Percentiles rank a stretch among this genome's conserved stretches.
Evolutionary conservation across 1,284 basidiomycete species (phyloP).

Genomic region (Rhodotorula sp.): DNA sequence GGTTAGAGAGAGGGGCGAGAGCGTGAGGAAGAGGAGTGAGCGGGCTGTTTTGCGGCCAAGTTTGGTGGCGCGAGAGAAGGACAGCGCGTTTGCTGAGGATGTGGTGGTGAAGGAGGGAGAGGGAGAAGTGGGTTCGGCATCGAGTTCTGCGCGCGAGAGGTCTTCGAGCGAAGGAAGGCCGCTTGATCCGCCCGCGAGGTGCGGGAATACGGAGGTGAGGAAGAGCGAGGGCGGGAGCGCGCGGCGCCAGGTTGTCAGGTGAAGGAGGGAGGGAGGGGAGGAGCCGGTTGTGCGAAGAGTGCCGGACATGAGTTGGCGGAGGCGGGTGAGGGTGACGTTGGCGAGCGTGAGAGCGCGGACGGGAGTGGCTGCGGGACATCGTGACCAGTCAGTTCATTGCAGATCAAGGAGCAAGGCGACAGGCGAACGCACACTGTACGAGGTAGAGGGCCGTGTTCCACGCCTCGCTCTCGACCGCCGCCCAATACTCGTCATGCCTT

Average conservation of each 20-base stretch:
- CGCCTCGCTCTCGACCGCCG: slow-evolving; percentile 29
- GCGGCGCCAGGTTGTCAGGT: slow-evolving; percentile 26
- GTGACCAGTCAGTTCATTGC: no score
- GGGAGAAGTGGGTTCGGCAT: background rate
- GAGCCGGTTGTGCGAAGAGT: slow-evolving; percentile 1
- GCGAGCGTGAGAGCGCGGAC: slow-evolving; percentile 21
- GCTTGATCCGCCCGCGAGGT: slow-evolving; percentile 28
- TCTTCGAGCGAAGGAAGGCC: slow-evolving; percentile 20
- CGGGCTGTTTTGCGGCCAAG: slow-evolving; percentile 28
- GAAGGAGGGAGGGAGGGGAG: slow-evolving; percentile 23
- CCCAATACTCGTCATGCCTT: slow-evolving; percentile 40
- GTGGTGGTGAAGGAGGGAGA: background rate
- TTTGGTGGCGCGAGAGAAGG: slow-evolving; percentile 15
- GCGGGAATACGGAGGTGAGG: slow-evolving; percentile 43
- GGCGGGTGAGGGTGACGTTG: slow-evolving; percentile 20
- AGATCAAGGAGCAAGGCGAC: no score
- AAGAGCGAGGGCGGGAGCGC: slow-evolving; percentile 43
- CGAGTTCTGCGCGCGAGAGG: background rate
- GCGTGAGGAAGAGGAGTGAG: slow-evolving; percentile 40
- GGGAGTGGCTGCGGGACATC: slow-evolving; percentile 11
- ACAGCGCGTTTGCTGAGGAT: background rate
- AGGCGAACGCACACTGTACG: slow-evolving; percentile 36
- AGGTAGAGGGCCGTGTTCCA: slow-evolving; percentile 33
- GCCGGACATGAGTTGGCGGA: slow-evolving; percentile 26
- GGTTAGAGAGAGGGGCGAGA: slow-evolving; percentile 41